These are phyloP conservation scores for Cucurbita maxima DNA, from an alignment of 306 rosid genomes.

Conservation along the genomic window DNA sequence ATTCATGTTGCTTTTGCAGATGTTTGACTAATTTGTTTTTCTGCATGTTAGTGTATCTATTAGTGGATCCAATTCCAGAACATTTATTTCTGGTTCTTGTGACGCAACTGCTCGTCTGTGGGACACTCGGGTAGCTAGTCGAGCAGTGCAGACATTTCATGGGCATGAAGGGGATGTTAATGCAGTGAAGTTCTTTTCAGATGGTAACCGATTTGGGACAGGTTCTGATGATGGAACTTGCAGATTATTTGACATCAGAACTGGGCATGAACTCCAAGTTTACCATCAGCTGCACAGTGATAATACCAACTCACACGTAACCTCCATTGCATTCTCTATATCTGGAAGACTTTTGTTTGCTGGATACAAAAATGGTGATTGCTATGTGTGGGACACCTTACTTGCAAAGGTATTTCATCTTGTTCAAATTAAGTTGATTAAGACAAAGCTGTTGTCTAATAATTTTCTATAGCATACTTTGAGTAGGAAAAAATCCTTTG, in stretches of 20 bases:
- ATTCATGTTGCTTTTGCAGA: background rate
- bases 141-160: constrained; percentile 76
- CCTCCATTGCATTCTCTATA: constrained; percentile 82
- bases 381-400: constrained; percentile 91
- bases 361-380: constrained; percentile 71
- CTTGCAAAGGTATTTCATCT: constrained; percentile 54
- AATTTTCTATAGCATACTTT: background rate
- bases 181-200: constrained; percentile 83
- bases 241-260: constrained; percentile 83
- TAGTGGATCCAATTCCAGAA: constrained; percentile 62
- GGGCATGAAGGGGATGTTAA: constrained; percentile 84
- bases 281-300: constrained; percentile 53
- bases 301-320: constrained; percentile 41
- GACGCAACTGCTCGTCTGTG: constrained; percentile 85
- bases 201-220: constrained; percentile 93
- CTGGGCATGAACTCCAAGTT: constrained; percentile 90
- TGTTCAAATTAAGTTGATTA: background rate
- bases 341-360: constrained; percentile 94
- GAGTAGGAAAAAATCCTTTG: background rate
- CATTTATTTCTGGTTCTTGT: constrained; percentile 95
- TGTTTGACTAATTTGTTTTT: background rate
- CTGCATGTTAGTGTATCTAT: constrained; percentile 51
- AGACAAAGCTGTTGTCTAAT: background rate
- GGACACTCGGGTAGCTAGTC: constrained; percentile 99
- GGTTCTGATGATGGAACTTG: constrained; percentile 96